Base-by-base conservation (phyloP, 2,329 filamentous ascomycete genomes). In the Chrysoporthe austroafricana region DNA sequence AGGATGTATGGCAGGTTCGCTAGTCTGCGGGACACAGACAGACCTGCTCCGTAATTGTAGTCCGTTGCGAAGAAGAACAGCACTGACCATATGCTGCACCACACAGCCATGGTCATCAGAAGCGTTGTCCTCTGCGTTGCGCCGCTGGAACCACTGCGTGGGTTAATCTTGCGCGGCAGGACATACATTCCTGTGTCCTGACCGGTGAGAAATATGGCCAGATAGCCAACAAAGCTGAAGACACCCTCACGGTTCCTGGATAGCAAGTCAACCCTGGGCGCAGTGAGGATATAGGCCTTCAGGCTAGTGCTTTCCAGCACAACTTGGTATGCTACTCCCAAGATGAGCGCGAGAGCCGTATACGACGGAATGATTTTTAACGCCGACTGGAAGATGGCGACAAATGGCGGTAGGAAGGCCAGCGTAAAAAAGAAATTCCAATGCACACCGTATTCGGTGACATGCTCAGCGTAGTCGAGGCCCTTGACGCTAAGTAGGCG, bases 391-490 rank as follows among this genome's bases (percentile, higher is more conserved):
- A 95, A 92, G 0, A 96, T 77, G 39, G 95, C 94, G 63, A 97
- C 89, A 74, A 97, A 97, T 0, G 94, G 94, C 0, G 95, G 93
- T 34, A 99, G 81, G 60, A 97, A 86, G 6, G 90, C 94, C 11
- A 99, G 84, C 0, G 96, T 99, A 80, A 98, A 98, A 85, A 99
- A 99, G 79, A 99, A 99, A 79, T 99, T 99, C 96, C 96, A 99
- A 79, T 99, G 96, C 11, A 99, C 93, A 56, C 96, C 96, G 76
- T 99, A 99, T 77, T 99, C 96, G 16, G 93, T 94, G 68, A 97
- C 93, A 81, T 99, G 96, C 78, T 99, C 96, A 3, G 94, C 94
- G 76, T 99, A 99, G 76, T 98, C 94, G 42, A 97, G 83, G 7
- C 93, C 92, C 80, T 99, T 99, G 76, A 98, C 94, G 73, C 90